Base-by-base conservation (phyloP, 2,329 filamentous ascomycete genomes). In the Aspergillus nomiae region DNA sequence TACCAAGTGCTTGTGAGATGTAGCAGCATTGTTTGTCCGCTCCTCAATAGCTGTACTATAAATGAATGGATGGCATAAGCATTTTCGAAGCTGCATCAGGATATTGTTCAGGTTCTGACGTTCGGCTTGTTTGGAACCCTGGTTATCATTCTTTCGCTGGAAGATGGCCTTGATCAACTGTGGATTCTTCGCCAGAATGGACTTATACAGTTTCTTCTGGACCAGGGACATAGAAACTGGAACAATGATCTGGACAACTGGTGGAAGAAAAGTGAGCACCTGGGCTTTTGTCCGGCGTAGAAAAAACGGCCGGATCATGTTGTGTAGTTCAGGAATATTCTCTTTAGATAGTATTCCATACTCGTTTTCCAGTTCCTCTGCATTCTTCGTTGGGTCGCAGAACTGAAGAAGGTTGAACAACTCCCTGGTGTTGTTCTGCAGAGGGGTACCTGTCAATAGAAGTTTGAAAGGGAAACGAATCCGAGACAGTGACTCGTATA, bases 331-430 rank as follows among this genome's bases (percentile, higher is more conserved):
- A 0, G 87, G 86, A 12, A 98, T 85, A 62, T 94, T 97, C 32
- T 96, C 90, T 56, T 90, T 89, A 10, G 91, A 93, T 56, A 98
- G 83, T n/a, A 91, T 87, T 6, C 83, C 82, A 72, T 92, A 98
- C 70, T 92, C 82, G 61, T 86, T 82, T 70, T 98, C 94, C 2
- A 98, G 81, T 24, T 85, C 79, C 38, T 86, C 86, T 0, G 95
- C 94, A 69, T 93, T 79, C 62, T 87, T 86, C 0, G 80, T 82
- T 8, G 88, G 85, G 72, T 99, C 93, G 50, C 97, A 85, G 76
- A 99, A 99, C 68, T 98, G 94, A 4, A 99, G 81, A n/a, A 99
- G 83, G 73, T 97, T 99, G 82, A 98, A 98, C 0, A 99, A 82
- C 76, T 99, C 95, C 54, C 93, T 86, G 69, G 92, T 92, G 75